Evolutionary conservation across 441 rosid species (phyloP).

Genomic region (Corymbia citriodora): DNA sequence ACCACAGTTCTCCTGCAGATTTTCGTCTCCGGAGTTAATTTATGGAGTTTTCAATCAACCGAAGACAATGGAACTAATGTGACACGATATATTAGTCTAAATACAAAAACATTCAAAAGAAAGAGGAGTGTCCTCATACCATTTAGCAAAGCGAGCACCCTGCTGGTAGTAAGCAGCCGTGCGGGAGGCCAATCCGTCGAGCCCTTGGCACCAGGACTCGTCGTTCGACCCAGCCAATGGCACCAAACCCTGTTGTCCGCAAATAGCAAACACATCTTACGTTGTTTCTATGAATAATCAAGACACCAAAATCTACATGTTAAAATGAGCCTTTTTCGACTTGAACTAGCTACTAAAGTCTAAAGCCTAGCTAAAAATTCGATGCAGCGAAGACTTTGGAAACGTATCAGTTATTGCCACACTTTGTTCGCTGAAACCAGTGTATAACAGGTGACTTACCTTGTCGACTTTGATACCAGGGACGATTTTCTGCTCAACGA

Average conservation of each 20-base stretch:
- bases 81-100: not conserved
- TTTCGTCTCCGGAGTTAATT: not conserved
- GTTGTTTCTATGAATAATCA: not conserved
- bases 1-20: slow-evolving; percentile 83
- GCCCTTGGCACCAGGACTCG: slow-evolving; percentile 99
- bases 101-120: not conserved
- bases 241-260: slow-evolving; percentile 67
- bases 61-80: not conserved
- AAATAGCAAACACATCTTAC: not conserved
- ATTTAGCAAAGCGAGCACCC: slow-evolving; percentile 98
- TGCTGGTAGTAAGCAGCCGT: slow-evolving; percentile 92
- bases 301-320: not conserved
- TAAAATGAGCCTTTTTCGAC: not conserved
- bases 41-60: not conserved
- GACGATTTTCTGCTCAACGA: slow-evolving; percentile 72
- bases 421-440: not conserved
- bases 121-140: slow-evolving; percentile 28
- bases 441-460: slow-evolving; percentile 27
- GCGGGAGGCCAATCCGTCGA: slow-evolving; percentile 87
- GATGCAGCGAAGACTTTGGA: not conserved
- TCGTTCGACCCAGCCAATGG: slow-evolving; percentile 76
- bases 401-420: not conserved
- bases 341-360: not conserved
- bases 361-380: not conserved
- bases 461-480: slow-evolving; percentile 95